Evolutionary conservation across 331 rosid genomes (phyloP).

Genomic region (Quercus phellos): DNA sequence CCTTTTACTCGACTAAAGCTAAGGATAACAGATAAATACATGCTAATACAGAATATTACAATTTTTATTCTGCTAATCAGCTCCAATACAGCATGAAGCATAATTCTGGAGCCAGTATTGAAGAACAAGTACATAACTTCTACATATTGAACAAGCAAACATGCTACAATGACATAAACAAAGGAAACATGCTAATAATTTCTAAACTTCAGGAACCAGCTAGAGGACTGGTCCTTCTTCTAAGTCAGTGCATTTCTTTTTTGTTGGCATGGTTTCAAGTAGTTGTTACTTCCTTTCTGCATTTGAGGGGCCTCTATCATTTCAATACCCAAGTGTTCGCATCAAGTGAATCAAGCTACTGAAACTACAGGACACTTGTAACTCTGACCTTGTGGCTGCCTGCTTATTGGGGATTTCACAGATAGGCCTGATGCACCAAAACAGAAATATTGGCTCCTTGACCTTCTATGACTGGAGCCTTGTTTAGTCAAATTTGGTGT

Average conservation of each 20-base stretch:
- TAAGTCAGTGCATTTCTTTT: not conserved
- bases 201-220: not conserved
- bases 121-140: not conserved
- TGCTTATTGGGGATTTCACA: too few relatives aligned
- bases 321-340: not conserved
- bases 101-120: not conserved
- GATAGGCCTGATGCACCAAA: too few relatives aligned
- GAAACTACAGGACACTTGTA: constrained; percentile 7
- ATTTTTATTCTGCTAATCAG: not conserved
- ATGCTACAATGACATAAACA: not conserved
- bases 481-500: too few relatives aligned
- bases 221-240: not conserved
- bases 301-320: not conserved
- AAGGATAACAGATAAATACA: not conserved
- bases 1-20: not conserved
- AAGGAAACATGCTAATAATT: not conserved
- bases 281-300: not conserved
- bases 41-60: not conserved
- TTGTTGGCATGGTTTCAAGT: not conserved
- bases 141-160: not conserved
- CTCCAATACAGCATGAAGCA: not conserved
- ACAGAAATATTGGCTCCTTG: too few relatives aligned
- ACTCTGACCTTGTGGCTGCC: too few relatives aligned
- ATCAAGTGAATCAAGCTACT: constrained; percentile 42
- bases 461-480: too few relatives aligned